Percentiles rank a stretch among this genome's conserved stretches.
phyloP scores from a whole-genome alignment of 1,284 basidiomycete species.

The Apiotrichum mycotoxinovorans region DNA sequence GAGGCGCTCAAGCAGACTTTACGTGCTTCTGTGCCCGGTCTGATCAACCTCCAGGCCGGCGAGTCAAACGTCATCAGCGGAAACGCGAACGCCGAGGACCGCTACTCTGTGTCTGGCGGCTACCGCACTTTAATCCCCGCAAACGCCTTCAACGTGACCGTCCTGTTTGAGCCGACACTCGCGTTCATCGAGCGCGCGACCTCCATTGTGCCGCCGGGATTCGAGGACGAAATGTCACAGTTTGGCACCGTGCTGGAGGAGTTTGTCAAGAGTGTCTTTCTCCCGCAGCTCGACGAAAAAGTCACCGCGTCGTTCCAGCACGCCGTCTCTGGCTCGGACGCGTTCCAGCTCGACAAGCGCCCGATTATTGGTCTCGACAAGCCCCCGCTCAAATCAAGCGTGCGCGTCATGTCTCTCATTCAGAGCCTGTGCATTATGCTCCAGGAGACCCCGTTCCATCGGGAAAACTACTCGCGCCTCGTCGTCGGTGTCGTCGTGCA shows the following conservation, averaged over 20 bases:
- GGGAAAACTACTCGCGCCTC: conserved; percentile 87
- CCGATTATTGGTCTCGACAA: conserved; percentile 22
- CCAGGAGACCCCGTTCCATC: conserved; percentile 88
- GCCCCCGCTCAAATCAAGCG: conserved; percentile 67
- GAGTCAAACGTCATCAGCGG: conserved; percentile 56
- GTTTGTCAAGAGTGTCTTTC: conserved; percentile 87
- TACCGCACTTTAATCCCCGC: conserved; percentile 84
- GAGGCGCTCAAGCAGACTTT: conserved; percentile 80
- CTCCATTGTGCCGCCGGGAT: conserved; percentile 68
- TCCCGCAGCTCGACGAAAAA: conserved; percentile 94
- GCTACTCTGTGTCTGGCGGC: conserved; percentile 62
- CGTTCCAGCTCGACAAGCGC: conserved; percentile 59
- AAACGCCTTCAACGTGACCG: conserved; percentile 90
- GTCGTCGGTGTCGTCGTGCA: conserved; percentile 94
- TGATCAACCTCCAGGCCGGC: conserved; percentile 60
- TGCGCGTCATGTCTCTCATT: conserved; percentile 81
- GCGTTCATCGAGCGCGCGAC: conserved; percentile 71
- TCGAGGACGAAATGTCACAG: conserved; percentile 62
- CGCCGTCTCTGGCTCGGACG: conserved; percentile 74
- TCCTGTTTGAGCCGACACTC: conserved; percentile 89
- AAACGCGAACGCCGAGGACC: conserved; percentile 58
- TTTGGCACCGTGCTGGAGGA: conserved; percentile 75
- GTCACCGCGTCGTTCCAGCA: conserved; percentile 83
- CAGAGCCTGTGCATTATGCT: conserved; percentile 93
- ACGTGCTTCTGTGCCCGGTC: conserved; percentile 86